Evolutionary conservation across 768 basidiomycete genomes (phyloP).

Genomic region (Calocybe gangraenosa): DNA sequence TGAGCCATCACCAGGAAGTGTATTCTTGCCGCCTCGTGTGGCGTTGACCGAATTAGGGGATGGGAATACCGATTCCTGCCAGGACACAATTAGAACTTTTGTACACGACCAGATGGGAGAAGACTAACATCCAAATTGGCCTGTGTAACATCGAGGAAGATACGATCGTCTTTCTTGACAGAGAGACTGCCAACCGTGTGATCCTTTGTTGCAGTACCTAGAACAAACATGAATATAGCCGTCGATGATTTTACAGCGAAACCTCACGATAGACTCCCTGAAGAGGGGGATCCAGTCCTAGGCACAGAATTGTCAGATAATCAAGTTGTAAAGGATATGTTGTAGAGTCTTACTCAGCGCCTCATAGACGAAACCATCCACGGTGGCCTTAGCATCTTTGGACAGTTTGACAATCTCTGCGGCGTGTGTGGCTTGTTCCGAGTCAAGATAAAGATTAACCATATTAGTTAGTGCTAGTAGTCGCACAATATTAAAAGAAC

Average conservation of each 20-base stretch:
- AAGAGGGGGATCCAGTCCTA: constrained; percentile 73
- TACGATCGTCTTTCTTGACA: constrained; percentile 43
- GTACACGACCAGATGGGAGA: not conserved
- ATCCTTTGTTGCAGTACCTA: constrained; percentile 46
- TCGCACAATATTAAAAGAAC: not conserved
- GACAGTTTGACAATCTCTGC: constrained; percentile 30
- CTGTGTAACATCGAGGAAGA: constrained; percentile 59
- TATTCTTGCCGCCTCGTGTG: constrained; percentile 38
- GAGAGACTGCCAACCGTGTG: constrained; percentile 36
- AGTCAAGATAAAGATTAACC: constrained; percentile 60
- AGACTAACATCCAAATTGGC: constrained; percentile 56
- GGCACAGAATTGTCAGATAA: constrained; percentile 4
- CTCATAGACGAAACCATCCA: constrained; percentile 62
- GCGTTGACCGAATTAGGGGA: constrained; percentile 41
- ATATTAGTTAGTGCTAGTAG: constrained; percentile 57
- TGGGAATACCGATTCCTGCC: constrained; percentile 49
- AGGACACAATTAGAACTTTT: not conserved
- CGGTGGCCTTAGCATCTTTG: constrained; percentile 25
- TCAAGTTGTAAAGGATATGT: not conserved
- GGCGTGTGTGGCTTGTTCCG: constrained; percentile 26
- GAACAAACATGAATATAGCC: not conserved
- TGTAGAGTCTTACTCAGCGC: constrained; percentile 53
- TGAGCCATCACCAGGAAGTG: constrained; percentile 45
- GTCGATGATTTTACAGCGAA: not conserved
- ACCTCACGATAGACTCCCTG: constrained; percentile 61